A percentile compares a stretch with the other conserved stretches of the same genome.
These are phyloP conservation scores for Phialemoniopsis sp. DNA, from an alignment of 2,329 filamentous ascomycete species.

Conservation along the genomic window DNA sequence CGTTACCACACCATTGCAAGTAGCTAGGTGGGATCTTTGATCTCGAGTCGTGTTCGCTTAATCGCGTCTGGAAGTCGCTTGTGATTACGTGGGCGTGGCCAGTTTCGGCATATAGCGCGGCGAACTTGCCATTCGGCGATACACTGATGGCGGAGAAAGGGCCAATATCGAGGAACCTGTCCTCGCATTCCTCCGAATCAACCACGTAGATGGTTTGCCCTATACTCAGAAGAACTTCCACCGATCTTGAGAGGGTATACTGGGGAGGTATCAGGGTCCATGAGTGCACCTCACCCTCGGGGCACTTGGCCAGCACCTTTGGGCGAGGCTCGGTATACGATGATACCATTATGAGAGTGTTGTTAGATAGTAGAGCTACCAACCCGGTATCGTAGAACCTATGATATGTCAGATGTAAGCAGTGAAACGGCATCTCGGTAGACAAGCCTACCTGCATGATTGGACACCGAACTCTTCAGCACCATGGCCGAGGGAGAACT, in stretches of 20 bases:
- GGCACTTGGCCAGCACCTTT: constrained; percentile 71
- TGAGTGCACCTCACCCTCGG: constrained; percentile 74
- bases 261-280: constrained; percentile 88
- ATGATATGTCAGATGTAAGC: neutral
- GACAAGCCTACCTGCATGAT: constrained; percentile 62
- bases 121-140: constrained; percentile 85
- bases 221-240: constrained; percentile 87
- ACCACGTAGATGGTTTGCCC: constrained; percentile 80
- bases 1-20: constrained; percentile 94
- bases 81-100: constrained; percentile 90
- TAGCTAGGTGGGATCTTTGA: constrained; percentile 82
- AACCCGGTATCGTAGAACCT: constrained; percentile 88
- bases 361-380: constrained; percentile 86
- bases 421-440: too few relatives aligned
- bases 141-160: constrained; percentile 89
- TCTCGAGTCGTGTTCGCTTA: constrained; percentile 87
- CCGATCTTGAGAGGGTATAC: constrained; percentile 84
- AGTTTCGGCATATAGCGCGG: constrained; percentile 80
- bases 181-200: constrained; percentile 86
- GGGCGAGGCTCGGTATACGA: constrained; percentile 89
- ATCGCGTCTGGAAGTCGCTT: constrained; percentile 87
- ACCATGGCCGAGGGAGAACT: constrained; percentile 87
- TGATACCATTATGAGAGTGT: constrained; percentile 79
- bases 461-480: constrained; percentile 84
- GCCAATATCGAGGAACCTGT: constrained; percentile 84